Base-by-base conservation (phyloP, 192 early-diverging fungal species). In the Coemansia reversa region DNA sequence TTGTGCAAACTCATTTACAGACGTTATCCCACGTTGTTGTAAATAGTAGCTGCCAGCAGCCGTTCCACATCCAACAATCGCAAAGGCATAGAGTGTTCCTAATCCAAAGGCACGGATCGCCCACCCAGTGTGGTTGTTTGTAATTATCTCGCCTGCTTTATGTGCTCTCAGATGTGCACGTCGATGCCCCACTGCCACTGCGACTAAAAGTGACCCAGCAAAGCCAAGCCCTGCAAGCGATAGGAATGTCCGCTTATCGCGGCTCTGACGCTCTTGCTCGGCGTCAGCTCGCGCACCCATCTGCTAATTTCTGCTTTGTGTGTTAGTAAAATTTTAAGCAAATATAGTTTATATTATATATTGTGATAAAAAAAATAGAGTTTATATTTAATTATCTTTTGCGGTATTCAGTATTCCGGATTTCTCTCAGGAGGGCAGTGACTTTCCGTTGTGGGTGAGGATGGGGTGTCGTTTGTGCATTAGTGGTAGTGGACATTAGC, bases 51-150 rank as follows among this genome's bases (percentile, higher is more conserved):
- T 68, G 20, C 49, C 58, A 0, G 52, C 61, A 7, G 72, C 65
- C 1, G 59, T 55, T 19, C 51, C 63, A 23, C 56, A 56, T 12
- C 77, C 77, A 27, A 71, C 72, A n/a, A 71, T 33, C 4, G 65
- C 58, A 6, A 80, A 22, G 1, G 77, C 77, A 27, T 80, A 80
- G 2, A 80, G 65, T 14, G 77, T 80, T 16, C 77, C 77, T 5
- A 80, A 22, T 0, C 71, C 77, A 50, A 80, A 71, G 6, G 77
- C 77, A 9, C 63, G 52, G 11, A 70, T 48, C 11, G 69, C 72
- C 68, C 67, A 71, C 55, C 55, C 60, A 16, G 66, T 65, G 24
- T 74, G 63, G 55, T 50, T 59, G 28, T 28, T 54, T 5, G 69
- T 24, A 30, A 73, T 79, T 20, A 35, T 33, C 30, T 65, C 67